Base-by-base conservation (phyloP, 208 protist species). In the Entamoeba dispar region DNA sequence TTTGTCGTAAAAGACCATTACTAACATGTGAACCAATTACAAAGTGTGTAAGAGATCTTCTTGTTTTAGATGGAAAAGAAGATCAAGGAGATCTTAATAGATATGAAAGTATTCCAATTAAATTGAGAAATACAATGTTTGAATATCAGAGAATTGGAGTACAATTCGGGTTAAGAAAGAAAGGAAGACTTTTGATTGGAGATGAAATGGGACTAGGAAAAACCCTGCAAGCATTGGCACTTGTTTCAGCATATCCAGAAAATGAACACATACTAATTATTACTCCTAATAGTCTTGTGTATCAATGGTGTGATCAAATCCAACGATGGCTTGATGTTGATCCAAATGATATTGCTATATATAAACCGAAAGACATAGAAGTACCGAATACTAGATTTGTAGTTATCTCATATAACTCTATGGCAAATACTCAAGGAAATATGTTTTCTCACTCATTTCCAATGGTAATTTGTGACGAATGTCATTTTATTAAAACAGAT, bases 391-490 rank as follows among this genome's bases (percentile, higher is more conserved):
- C 34, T 6, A 57, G 49, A 3, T 91, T 93, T 91, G 77, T 93
- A 43, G n/a, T 93, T 50, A 93, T n/a, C 5, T 93, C 92, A 47
- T 93, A 93, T 4, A n/a, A 93, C 43, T 52, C 49, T 17, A n/a
- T 50, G n/a, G 92, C 77, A 10, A 19, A 19, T 14, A 47, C 19
- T 50, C 15, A 49, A 14, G 61, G 43, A 14, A n/a, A 91, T 43
- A 34, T 93, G 34, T 90, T 93, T 90, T 91, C 47, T n/a, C 47
- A 50, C 51, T 2, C 50, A 22, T 94, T 94, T n/a, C 34, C 15
- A 43, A n/a, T 93, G 8, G 91, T 94, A 10, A 93, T 94, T 49
- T 55, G 57, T 34, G 93, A 94, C 6, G 93, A 94, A 55, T 90
- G 57, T 14, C 93, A 94, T 92, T 34, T 90, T 27, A 19, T 94